These are phyloP conservation scores for Keqinozyma sinolaborantium DNA, from an alignment of 1,139 yeast genomes.

Conservation along the genomic window DNA sequence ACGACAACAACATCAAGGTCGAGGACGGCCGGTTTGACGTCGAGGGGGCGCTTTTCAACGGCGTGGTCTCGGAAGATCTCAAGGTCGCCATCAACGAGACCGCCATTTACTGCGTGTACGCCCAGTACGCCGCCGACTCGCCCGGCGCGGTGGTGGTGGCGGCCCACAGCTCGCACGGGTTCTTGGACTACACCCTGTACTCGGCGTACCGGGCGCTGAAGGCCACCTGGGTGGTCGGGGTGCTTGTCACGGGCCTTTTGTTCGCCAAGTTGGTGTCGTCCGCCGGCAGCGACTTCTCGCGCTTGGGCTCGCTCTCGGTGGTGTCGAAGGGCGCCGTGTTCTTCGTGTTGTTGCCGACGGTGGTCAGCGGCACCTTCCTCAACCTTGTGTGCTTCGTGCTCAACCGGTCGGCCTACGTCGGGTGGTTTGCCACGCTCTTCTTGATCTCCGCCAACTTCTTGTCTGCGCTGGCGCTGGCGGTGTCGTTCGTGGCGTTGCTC, in stretches of 20 bases:
- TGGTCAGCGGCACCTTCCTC: conserved; percentile 9
- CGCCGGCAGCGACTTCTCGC: conserved; percentile 25
- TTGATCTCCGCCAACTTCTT: background rate
- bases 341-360: conserved; percentile 23
- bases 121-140: background rate
- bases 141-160: conserved; percentile 14
- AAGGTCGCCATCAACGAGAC: background rate
- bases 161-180: conserved; percentile 25
- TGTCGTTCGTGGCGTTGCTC: conserved; percentile 10
- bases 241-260: conserved; percentile 18
- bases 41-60: background rate
- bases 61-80: background rate
- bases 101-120: background rate
- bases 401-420: conserved; percentile 12
- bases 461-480: background rate
- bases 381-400: conserved; percentile 13
- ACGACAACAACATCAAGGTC: background rate
- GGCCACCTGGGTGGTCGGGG: conserved; percentile 14
- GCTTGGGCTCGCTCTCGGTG: conserved; percentile 30
- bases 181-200: conserved; percentile 19
- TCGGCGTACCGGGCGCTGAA: conserved; percentile 16
- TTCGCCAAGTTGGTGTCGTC: conserved; percentile 25
- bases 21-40: background rate
- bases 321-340: conserved; percentile 32
- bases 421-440: background rate